Conservation (phyloP, 306 rosid genomes). For the Crataegus laevigata region DNA sequence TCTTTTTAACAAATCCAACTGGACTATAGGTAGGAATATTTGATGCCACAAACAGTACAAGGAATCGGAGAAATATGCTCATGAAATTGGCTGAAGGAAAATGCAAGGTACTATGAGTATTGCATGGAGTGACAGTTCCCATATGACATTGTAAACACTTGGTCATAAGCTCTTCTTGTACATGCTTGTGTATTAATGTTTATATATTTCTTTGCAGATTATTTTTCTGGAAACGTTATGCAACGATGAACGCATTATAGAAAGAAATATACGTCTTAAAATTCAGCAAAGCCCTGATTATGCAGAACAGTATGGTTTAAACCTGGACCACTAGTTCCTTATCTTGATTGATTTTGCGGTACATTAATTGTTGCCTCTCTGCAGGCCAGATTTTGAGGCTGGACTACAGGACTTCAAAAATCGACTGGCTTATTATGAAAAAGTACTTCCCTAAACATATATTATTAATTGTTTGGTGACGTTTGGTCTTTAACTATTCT, state of each 20-base stretch:
- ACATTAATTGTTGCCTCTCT: slow-evolving; percentile 23
- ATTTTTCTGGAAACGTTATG: slow-evolving; percentile 95
- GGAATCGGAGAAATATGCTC: slow-evolving; percentile 82
- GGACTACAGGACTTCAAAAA: slow-evolving; percentile 81
- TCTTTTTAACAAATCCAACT: slow-evolving; percentile 11
- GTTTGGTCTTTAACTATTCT: slow-evolving; percentile 10
- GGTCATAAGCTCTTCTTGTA: slow-evolving; percentile 7
- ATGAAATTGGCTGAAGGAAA: slow-evolving; percentile 98
- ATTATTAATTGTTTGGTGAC: slow-evolving; percentile 16
- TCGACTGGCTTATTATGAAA: slow-evolving; percentile 78
- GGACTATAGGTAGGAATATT: slow-evolving; percentile 85
- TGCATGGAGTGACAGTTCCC: slow-evolving; percentile 12
- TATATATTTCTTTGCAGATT: slow-evolving; percentile 46
- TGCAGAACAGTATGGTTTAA: slow-evolving; percentile 85
- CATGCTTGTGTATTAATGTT: background rate
- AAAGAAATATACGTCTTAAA: slow-evolving; percentile 90
- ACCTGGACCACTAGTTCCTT: slow-evolving; percentile 19
- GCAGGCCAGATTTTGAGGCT: slow-evolving; percentile 94
- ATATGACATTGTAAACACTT: slow-evolving; percentile 7
- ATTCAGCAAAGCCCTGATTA: slow-evolving; percentile 99
- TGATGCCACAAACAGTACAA: slow-evolving; percentile 94
- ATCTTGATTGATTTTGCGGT: slow-evolving; percentile 9
- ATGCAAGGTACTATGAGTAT: slow-evolving; percentile 70
- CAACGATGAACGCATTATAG: slow-evolving; percentile 84
- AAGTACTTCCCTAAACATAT: slow-evolving; percentile 32